Conservation (phyloP, 1,284 basidiomycete genomes). For the Psilocybe mexicana region DNA sequence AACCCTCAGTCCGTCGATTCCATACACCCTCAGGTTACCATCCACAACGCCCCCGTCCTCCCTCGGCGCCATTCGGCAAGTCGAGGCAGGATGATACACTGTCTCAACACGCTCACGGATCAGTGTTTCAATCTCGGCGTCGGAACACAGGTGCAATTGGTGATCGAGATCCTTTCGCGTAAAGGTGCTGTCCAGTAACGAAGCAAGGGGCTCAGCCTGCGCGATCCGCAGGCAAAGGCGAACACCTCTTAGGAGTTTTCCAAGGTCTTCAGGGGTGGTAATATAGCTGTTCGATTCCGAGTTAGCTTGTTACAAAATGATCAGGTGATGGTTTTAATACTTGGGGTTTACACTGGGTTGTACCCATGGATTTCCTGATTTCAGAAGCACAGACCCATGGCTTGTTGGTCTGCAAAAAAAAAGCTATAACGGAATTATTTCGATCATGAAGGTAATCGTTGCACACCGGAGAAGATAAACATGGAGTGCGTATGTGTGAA, state of each 20-base stretch:
- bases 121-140: slow-evolving; percentile 43
- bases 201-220: slow-evolving; percentile 48
- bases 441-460: not conserved
- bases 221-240: slow-evolving; percentile 51
- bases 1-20: slow-evolving; percentile 46
- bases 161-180: slow-evolving; percentile 46
- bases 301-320: not conserved
- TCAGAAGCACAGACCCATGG: slow-evolving; percentile 38
- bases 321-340: slow-evolving; percentile 23
- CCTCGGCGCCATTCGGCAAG: slow-evolving; percentile 59
- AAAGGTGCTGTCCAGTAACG: slow-evolving; percentile 44
- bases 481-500: slow-evolving; percentile 42
- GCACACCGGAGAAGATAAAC: slow-evolving; percentile 37
- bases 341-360: slow-evolving; percentile 44
- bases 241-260: slow-evolving; percentile 53
- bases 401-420: slow-evolving; percentile 35
- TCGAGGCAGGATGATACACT: slow-evolving; percentile 48
- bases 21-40: slow-evolving; percentile 37
- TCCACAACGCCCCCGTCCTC: slow-evolving; percentile 44
- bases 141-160: slow-evolving; percentile 36
- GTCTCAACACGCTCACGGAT: slow-evolving; percentile 54
- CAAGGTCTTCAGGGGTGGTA: slow-evolving; percentile 53
- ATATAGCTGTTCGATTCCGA: slow-evolving; percentile 48
- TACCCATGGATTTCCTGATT: slow-evolving; percentile 40
- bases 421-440: not conserved